These are phyloP conservation scores for Exophiala sp. DNA, from an alignment of 2,329 filamentous ascomycete genomes.

Conservation along the genomic window DNA sequence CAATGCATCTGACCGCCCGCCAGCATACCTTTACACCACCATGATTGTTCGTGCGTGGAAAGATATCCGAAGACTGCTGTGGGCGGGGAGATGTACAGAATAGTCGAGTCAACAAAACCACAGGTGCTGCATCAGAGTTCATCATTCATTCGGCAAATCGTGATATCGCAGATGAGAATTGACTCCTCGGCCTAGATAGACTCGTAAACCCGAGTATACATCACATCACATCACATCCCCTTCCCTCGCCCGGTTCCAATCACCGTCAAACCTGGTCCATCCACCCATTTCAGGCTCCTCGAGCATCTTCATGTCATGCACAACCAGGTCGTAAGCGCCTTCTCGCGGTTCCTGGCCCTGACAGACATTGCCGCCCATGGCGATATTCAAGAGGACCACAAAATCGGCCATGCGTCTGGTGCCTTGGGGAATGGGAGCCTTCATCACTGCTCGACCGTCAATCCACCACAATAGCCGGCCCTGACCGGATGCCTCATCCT, in stretches of 20 bases:
- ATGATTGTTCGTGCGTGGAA: no score
- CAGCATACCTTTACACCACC: no score
- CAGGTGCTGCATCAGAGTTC: no score
- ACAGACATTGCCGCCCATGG: slow-evolving; percentile 29
- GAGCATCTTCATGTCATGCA: slow-evolving; percentile 25
- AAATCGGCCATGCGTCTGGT: slow-evolving; percentile 26
- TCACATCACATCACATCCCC: slow-evolving; percentile 20
- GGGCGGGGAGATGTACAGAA: no score
- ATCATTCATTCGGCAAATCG: no score
- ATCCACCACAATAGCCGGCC: slow-evolving; percentile 27
- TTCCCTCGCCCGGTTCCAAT: slow-evolving; percentile 20
- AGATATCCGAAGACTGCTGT: no score
- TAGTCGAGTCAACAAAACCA: no score
- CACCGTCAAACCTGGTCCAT: slow-evolving; percentile 25
- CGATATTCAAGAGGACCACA: slow-evolving; percentile 26
- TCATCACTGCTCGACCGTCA: slow-evolving; percentile 28
- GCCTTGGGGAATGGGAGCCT: slow-evolving; percentile 23
- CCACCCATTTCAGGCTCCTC: slow-evolving; percentile 25
- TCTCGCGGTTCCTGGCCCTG: slow-evolving; percentile 24
- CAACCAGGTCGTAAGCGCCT: slow-evolving; percentile 26
- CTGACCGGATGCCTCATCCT: slow-evolving; percentile 6
- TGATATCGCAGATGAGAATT: no score
- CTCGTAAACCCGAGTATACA: no score
- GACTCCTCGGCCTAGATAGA: no score
- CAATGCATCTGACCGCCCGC: no score